phyloP scores from a whole-genome alignment of 352 stramenopile species.

The Globisporangium abappressorium region DNA sequence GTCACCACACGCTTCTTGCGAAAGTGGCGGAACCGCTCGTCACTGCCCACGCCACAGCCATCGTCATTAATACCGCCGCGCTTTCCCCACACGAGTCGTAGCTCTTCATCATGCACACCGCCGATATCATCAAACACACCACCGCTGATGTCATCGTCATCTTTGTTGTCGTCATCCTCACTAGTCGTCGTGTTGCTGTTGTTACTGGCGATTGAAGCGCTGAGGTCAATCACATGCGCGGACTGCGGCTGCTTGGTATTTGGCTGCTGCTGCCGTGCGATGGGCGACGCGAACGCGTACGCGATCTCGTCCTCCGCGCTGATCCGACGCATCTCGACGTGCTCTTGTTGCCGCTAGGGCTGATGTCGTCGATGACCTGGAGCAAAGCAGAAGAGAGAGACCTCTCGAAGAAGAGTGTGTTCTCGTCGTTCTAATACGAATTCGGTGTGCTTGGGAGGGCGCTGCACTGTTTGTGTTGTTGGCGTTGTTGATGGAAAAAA shows the following conservation, averaged over 20 bases:
- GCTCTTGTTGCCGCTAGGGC: background rate
- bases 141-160: background rate
- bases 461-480: too few relatives aligned
- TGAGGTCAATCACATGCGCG: background rate
- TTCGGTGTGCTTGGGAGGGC: too few relatives aligned
- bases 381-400: background rate
- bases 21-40: constrained; percentile 10
- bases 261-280: background rate
- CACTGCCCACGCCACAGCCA: background rate
- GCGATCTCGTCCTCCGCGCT: constrained; percentile 8
- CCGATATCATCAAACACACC: background rate
- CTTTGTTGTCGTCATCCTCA: background rate
- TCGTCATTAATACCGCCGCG: background rate
- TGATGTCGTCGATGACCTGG: background rate
- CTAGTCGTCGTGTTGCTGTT: background rate
- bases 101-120: background rate
- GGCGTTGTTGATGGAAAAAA: too few relatives aligned
- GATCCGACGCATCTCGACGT: background rate
- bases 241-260: background rate
- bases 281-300: constrained; percentile 12
- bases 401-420: background rate
- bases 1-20: constrained; percentile 14
- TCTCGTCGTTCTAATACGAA: background rate
- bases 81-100: background rate
- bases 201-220: background rate